These are phyloP conservation scores for Amanita subjunquillea DNA, from an alignment of 768 basidiomycete species.

Conservation along the genomic window DNA sequence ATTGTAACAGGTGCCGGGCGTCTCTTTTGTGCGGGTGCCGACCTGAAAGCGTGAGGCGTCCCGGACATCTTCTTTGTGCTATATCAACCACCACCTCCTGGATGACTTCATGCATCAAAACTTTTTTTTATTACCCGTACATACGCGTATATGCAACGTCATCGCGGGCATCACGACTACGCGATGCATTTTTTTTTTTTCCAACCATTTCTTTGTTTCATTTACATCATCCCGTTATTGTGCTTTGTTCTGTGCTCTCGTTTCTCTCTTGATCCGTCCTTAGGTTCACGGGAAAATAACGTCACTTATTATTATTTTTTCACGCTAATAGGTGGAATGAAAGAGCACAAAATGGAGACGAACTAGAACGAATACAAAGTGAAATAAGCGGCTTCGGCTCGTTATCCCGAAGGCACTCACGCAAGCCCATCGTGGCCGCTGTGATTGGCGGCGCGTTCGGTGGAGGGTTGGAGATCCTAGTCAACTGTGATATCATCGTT, in stretches of 20 bases:
- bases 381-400: constrained; percentile 59
- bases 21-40: constrained; percentile 72
- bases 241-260: neutral
- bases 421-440: constrained; percentile 74
- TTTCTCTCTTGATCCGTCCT: neutral
- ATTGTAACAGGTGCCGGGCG: constrained; percentile 68
- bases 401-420: constrained; percentile 55
- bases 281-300: neutral
- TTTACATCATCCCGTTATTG: neutral
- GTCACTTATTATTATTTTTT: neutral
- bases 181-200: neutral
- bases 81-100: too few relatives aligned
- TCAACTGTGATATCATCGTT: constrained; percentile 74
- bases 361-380: constrained; percentile 29
- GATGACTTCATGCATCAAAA: neutral
- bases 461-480: constrained; percentile 54
- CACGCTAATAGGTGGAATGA: constrained; percentile 45
- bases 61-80: neutral
- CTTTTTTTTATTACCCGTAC: too few relatives aligned
- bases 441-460: constrained; percentile 68
- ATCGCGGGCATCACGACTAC: neutral
- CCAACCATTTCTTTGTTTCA: neutral
- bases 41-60: constrained; percentile 55
- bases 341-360: constrained; percentile 34
- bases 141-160: neutral